Percentiles rank a stretch among this genome's conserved stretches.
Evolutionary conservation across 306 rosid species (phyloP).

Genomic region (Lithocarpus polystachyus): DNA sequence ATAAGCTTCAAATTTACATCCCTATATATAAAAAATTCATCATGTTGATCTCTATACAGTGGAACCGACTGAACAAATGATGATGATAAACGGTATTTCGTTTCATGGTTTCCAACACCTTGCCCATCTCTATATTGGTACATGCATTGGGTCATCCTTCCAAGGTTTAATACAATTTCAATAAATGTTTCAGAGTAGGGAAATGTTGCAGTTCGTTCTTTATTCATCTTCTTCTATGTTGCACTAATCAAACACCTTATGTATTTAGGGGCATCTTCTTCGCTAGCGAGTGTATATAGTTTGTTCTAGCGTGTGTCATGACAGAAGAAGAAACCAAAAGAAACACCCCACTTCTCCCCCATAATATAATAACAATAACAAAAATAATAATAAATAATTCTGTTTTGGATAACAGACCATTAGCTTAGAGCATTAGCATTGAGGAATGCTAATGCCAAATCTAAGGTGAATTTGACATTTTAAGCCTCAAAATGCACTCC

Average conservation of each 20-base stretch:
- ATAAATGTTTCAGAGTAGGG: not conserved
- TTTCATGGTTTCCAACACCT: not conserved
- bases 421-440: too few relatives aligned
- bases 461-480: too few relatives aligned
- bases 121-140: constrained; percentile 11
- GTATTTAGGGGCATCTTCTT: constrained; percentile 5
- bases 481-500: too few relatives aligned
- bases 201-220: not conserved
- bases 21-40: not conserved
- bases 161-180: not conserved
- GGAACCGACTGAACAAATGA: not conserved
- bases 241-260: constrained; percentile 5
- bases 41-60: not conserved
- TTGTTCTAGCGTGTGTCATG: too few relatives aligned
- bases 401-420: not conserved
- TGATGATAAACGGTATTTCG: constrained; percentile 1
- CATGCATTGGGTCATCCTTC: constrained; percentile 9
- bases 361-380: too few relatives aligned
- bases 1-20: too few relatives aligned
- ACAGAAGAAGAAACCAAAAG: too few relatives aligned
- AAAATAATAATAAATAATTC: too few relatives aligned
- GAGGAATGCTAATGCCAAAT: too few relatives aligned
- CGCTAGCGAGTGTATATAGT: not conserved
- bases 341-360: too few relatives aligned
- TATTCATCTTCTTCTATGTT: constrained; percentile 14